Evolutionary conservation across 2,329 filamentous ascomycete species (phyloP).

Genomic region (Ceratocystis huliohia): DNA sequence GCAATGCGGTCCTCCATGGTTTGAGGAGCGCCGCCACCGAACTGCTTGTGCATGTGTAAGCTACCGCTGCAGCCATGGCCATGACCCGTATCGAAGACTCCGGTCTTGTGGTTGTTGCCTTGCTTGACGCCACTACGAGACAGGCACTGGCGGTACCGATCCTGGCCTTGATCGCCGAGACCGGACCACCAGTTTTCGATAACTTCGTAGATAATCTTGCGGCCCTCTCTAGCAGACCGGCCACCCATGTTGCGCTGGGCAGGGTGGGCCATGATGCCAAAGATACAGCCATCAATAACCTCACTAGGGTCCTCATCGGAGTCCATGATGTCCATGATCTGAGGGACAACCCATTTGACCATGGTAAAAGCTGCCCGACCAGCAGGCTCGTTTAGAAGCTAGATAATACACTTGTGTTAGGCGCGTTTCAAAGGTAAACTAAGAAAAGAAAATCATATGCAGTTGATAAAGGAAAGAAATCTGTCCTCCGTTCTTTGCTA

Average conservation of each 20-base stretch:
- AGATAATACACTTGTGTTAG: neutral
- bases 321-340: conserved; percentile 80
- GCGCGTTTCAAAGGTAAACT: conserved; percentile 12
- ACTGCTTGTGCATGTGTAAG: conserved; percentile 62
- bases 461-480: neutral
- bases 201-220: conserved; percentile 62
- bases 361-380: conserved; percentile 69
- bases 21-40: conserved; percentile 32
- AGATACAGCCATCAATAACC: conserved; percentile 62
- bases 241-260: conserved; percentile 58
- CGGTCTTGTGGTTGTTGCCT: conserved; percentile 76
- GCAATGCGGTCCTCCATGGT: conserved; percentile 45
- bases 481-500: neutral
- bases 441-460: neutral
- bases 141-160: conserved; percentile 60
- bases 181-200: conserved; percentile 73
- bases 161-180: conserved; percentile 48
- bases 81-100: conserved; percentile 70
- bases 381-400: conserved; percentile 74
- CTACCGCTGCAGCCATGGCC: conserved; percentile 73
- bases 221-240: conserved; percentile 60
- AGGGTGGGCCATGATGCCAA: conserved; percentile 78
- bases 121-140: conserved; percentile 64
- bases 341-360: conserved; percentile 75
- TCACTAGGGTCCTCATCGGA: conserved; percentile 58